Evolutionary conservation across 176 grass and related monocot species (phyloP).

Genomic region (Oryza meridionalis): DNA sequence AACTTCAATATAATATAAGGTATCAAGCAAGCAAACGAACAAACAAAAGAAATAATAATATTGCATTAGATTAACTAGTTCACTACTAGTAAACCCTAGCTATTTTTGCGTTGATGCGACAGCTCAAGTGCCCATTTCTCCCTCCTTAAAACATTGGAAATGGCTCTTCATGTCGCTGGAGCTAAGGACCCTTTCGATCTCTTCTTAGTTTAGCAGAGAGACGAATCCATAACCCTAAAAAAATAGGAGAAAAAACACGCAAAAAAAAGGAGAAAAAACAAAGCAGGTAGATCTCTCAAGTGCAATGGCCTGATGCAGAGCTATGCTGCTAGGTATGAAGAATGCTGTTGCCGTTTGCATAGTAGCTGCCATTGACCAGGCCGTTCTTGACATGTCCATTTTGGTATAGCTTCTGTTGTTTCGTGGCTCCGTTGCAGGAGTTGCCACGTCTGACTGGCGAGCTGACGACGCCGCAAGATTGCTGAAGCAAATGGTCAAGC

Average conservation of each 20-base stretch:
- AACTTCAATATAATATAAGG: conserved; percentile 9
- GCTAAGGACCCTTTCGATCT: conserved; percentile 36
- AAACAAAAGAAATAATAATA: conserved; percentile 43
- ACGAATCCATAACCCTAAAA: conserved; percentile 7
- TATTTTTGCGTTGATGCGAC: conserved; percentile 50
- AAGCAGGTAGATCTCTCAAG: conserved; percentile 9
- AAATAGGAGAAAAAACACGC: background rate
- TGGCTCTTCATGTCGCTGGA: conserved; percentile 45
- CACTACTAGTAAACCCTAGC: conserved; percentile 50
- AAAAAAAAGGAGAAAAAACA: background rate
- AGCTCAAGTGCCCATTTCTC: conserved; percentile 34
- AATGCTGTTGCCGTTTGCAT: conserved; percentile 54
- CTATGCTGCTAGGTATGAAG: conserved; percentile 60
- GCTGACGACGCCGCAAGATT: background rate
- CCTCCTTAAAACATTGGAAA: conserved; percentile 76
- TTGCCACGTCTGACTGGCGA: background rate
- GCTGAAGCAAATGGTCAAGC: conserved; percentile 60
- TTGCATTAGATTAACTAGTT: conserved; percentile 22
- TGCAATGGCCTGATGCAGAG: background rate
- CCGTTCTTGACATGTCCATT: conserved; percentile 55
- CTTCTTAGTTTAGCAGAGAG: conserved; percentile 42
- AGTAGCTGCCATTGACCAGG: conserved; percentile 50
- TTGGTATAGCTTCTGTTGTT: conserved; percentile 28
- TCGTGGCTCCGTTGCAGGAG: background rate
- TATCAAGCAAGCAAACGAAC: conserved; percentile 40